Conservation (phyloP, 495 filamentous ascomycete genomes). For the Aspergillus taichungensis region DNA sequence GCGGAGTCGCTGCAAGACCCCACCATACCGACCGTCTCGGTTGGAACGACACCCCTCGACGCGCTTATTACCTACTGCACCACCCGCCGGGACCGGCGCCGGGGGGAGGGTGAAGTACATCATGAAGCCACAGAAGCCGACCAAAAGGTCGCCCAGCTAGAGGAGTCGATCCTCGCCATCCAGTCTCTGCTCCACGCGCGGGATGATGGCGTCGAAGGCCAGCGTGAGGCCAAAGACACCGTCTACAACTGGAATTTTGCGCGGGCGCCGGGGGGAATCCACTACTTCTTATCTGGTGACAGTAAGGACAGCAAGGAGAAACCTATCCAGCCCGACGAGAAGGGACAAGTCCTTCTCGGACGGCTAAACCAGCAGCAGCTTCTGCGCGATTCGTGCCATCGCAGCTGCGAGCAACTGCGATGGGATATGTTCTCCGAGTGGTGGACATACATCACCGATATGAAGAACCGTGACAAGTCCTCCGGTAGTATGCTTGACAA, state of each 20-base stretch:
- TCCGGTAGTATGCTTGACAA: no score
- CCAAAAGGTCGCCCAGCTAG: no score
- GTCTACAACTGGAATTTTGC: conserved; percentile 25
- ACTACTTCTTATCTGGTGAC: conserved; percentile 14
- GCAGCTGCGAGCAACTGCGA: background rate
- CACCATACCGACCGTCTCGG: conserved; percentile 23
- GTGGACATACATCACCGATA: conserved; percentile 7
- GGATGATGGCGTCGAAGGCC: conserved; percentile 28
- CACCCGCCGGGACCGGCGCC: no score
- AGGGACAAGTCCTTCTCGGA: conserved; percentile 1
- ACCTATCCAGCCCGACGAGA: background rate
- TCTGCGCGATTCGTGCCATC: conserved; percentile 7
- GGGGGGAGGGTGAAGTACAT: no score
- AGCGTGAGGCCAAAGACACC: conserved; percentile 20
- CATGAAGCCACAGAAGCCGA: no score
- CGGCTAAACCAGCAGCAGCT: conserved; percentile 7
- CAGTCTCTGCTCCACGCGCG: conserved; percentile 16
- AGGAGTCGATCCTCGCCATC: no score
- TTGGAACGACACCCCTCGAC: conserved; percentile 42
- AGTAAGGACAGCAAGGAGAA: background rate
- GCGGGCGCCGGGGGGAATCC: conserved; percentile 14
- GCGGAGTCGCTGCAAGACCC: conserved; percentile 7
- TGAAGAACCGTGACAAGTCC: no score
- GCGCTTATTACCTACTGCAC: conserved; percentile 33
- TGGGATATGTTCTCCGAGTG: conserved; percentile 17